Evolutionary conservation across 495 filamentous ascomycete species (phyloP).

Genomic region (Annulohypoxylon stygium): DNA sequence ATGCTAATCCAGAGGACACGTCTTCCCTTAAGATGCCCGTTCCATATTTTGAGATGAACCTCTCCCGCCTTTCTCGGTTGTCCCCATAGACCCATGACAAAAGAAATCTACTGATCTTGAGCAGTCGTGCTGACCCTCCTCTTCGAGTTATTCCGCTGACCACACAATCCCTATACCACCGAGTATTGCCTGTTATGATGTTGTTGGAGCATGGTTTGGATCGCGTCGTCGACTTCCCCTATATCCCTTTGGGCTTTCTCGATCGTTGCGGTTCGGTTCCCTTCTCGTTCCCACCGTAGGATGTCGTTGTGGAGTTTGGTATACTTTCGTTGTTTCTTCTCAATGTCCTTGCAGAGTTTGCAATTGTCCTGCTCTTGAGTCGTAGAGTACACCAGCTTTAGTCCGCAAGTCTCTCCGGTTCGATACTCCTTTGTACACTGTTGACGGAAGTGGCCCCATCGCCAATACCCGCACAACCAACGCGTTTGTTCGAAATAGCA

Average conservation of each 20-base stretch:
- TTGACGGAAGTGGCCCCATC: slow-evolving; percentile 94
- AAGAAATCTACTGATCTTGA: slow-evolving; percentile 37
- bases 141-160: slow-evolving; percentile 27
- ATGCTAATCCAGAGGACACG: slow-evolving; percentile 16
- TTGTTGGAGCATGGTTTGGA: slow-evolving; percentile 66
- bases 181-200: slow-evolving; percentile 59
- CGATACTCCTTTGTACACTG: slow-evolving; percentile 98
- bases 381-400: slow-evolving; percentile 87
- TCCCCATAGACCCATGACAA: slow-evolving; percentile 26
- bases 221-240: slow-evolving; percentile 70
- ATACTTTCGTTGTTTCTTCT: slow-evolving; percentile 84
- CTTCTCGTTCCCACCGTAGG: slow-evolving; percentile 82
- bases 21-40: slow-evolving; percentile 35
- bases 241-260: slow-evolving; percentile 78
- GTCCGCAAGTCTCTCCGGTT: slow-evolving; percentile 97
- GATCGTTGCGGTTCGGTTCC: slow-evolving; percentile 82
- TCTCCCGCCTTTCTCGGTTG: slow-evolving; percentile 33
- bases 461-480: slow-evolving; percentile 87
- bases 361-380: slow-evolving; percentile 71
- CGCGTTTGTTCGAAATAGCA: slow-evolving; percentile 74
- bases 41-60: slow-evolving; percentile 39
- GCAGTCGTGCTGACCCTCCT: slow-evolving; percentile 25
- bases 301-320: slow-evolving; percentile 82
- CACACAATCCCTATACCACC: slow-evolving; percentile 44
- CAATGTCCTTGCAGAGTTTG: slow-evolving; percentile 90